Percentiles rank a stretch among this genome's conserved stretches.
These are phyloP conservation scores for Scenedesmus sp. DNA, from an alignment of 163 green algal species.

Conservation along the genomic window DNA sequence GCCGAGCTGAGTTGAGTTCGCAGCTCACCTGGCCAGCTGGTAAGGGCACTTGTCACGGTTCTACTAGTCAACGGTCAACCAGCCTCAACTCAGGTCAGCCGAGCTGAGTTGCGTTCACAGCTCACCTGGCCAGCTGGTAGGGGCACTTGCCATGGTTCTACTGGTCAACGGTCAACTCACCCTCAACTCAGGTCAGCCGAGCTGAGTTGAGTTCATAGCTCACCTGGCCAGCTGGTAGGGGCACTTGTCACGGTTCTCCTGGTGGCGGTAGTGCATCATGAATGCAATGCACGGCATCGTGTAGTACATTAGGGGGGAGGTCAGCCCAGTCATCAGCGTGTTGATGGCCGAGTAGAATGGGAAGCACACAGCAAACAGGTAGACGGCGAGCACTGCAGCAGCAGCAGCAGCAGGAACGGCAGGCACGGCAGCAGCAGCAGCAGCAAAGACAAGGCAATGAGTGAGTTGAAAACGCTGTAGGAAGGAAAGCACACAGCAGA, in stretches of 20 bases:
- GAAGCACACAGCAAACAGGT: constrained; percentile 20
- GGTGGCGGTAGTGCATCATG: background rate
- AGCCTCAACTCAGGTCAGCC: no score
- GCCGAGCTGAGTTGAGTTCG: no score
- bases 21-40: no score
- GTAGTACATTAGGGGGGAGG: constrained; percentile 6
- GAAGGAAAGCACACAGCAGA: constrained; percentile 14
- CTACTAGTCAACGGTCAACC: no score
- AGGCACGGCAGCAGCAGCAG: no score
- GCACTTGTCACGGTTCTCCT: background rate
- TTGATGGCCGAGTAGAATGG: background rate
- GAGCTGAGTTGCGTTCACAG: background rate
- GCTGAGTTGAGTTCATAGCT: no score
- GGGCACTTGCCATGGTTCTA: background rate
- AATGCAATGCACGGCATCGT: background rate
- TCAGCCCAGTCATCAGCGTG: constrained; percentile 5
- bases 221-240: no score
- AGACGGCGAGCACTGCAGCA: constrained; percentile 8
- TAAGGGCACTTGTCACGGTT: no score
- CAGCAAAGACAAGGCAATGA: no score
- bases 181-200: no score
- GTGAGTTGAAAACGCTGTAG: background rate
- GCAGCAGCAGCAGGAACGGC: no score
- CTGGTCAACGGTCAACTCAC: no score
- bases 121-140: background rate